phyloP scores from a whole-genome alignment of 1,284 basidiomycete genomes.

The Coniferiporia sulphurascens region DNA sequence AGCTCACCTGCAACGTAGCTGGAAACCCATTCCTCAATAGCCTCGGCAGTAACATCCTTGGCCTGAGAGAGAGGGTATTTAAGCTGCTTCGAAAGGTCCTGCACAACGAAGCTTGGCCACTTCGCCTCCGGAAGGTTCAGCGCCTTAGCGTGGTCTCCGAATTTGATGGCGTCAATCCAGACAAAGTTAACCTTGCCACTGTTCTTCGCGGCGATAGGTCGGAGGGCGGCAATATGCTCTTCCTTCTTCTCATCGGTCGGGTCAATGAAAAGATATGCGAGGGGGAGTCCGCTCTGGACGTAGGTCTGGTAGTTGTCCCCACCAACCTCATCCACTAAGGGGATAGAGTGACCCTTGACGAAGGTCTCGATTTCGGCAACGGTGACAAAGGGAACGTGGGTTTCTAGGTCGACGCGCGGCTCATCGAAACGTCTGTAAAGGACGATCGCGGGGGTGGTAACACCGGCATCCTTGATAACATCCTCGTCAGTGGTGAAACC shows the following conservation, averaged over 20 bases:
- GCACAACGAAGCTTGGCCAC: slow-evolving; percentile 95
- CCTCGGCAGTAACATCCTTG: slow-evolving; percentile 53
- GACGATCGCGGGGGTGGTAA: slow-evolving; percentile 79
- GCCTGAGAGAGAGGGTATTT: slow-evolving; percentile 86
- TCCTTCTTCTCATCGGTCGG: slow-evolving; percentile 68
- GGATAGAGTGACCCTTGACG: slow-evolving; percentile 82
- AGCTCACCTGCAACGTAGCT: slow-evolving; percentile 73
- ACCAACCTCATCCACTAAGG: slow-evolving; percentile 88
- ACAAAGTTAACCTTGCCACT: slow-evolving; percentile 95
- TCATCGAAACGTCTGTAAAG: slow-evolving; percentile 96
- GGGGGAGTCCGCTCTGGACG: slow-evolving; percentile 77
- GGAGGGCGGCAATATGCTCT: slow-evolving; percentile 63
- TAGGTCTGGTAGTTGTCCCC: slow-evolving; percentile 93
- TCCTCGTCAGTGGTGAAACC: slow-evolving; percentile 76
- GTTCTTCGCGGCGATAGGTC: slow-evolving; percentile 73
- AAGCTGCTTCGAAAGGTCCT: slow-evolving; percentile 78
- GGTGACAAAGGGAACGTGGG: slow-evolving; percentile 55
- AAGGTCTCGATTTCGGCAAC: slow-evolving; percentile 68
- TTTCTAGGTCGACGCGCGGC: slow-evolving; percentile 66
- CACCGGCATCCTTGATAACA: slow-evolving; percentile 65
- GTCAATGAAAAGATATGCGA: slow-evolving; percentile 95
- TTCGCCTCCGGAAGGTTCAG: slow-evolving; percentile 81
- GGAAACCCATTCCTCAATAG: slow-evolving; percentile 57
- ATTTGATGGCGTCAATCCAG: slow-evolving; percentile 96
- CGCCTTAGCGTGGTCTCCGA: slow-evolving; percentile 92